Evolutionary conservation across 2,329 filamentous ascomycete species (phyloP).

Genomic region (Corinectria fuckeliana): DNA sequence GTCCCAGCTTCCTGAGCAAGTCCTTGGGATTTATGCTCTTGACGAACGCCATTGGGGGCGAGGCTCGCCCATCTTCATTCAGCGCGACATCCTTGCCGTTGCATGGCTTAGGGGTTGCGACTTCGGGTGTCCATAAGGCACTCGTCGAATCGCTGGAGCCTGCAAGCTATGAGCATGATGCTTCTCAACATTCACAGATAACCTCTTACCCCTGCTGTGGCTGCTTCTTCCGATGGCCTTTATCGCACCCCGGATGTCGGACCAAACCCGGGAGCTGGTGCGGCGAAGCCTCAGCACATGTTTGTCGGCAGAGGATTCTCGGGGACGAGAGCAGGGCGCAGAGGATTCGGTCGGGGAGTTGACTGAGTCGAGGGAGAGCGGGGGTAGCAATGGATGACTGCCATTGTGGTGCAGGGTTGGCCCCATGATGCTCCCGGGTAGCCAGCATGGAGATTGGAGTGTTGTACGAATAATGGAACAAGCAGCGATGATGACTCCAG

Average conservation of each 20-base stretch:
- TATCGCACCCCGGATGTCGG: constrained; percentile 44
- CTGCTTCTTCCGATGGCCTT: constrained; percentile 42
- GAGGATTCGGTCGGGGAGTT: constrained; percentile 15
- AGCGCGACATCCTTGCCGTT: constrained; percentile 19
- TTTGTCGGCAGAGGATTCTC: constrained; percentile 12
- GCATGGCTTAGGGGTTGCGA: neutral
- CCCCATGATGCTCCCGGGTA: constrained; percentile 38
- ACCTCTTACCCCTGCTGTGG: constrained; percentile 27
- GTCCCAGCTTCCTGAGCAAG: constrained; percentile 36
- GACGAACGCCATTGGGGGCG: constrained; percentile 9
- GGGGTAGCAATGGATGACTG: constrained; percentile 33
- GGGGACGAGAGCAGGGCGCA: constrained; percentile 5
- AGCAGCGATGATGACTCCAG: neutral
- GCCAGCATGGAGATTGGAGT: neutral
- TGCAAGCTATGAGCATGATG: constrained; percentile 12
- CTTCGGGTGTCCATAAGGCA: constrained; percentile 18
- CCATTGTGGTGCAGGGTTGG: constrained; percentile 36
- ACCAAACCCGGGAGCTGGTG: constrained; percentile 43
- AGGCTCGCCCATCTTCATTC: neutral
- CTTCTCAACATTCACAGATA: too few species aligned
- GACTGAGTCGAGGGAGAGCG: constrained; percentile 23
- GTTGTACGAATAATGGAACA: neutral
- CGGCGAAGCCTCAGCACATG: constrained; percentile 35
- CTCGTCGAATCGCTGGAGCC: constrained; percentile 33
- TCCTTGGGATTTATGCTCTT: constrained; percentile 33